A percentile compares a stretch with the other conserved stretches of the same genome.
Conservation (phyloP, 441 rosid genomes). For the Brassica balearica region DNA sequence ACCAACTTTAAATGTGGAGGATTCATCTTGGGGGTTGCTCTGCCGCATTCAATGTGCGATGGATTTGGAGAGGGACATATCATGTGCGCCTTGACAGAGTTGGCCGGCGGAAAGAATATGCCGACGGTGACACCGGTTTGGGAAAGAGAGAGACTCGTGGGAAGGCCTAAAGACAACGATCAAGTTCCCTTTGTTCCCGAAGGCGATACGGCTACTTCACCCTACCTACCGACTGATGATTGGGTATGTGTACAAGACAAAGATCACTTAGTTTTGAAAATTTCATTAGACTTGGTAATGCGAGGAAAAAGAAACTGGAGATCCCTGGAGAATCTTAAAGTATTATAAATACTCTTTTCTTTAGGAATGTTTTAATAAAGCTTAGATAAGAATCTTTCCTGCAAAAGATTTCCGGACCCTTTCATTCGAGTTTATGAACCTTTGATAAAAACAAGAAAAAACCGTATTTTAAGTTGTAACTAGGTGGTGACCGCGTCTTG, state of each 20-base stretch:
- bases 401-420: neutral
- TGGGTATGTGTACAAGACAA: slow-evolving; percentile 29
- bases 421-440: neutral
- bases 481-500: too few relatives aligned
- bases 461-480: neutral
- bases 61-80: slow-evolving; percentile 60
- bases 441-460: neutral
- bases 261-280: neutral
- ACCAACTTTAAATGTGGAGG: slow-evolving; percentile 63
- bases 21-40: slow-evolving; percentile 55
- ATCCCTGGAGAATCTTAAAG: neutral
- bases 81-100: slow-evolving; percentile 51
- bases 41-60: slow-evolving; percentile 60
- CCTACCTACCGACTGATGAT: slow-evolving; percentile 32
- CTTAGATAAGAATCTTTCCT: neutral
- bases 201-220: slow-evolving; percentile 29
- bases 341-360: neutral
- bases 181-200: slow-evolving; percentile 16
- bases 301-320: neutral
- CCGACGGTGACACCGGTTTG: slow-evolving; percentile 53
- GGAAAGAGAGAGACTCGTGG: slow-evolving; percentile 51
- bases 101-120: slow-evolving; percentile 52
- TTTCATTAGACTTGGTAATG: neutral
- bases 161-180: neutral
- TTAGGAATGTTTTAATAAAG: neutral